Conservation (phyloP, 768 basidiomycete species). For the Sarcodon aspratus region DNA sequence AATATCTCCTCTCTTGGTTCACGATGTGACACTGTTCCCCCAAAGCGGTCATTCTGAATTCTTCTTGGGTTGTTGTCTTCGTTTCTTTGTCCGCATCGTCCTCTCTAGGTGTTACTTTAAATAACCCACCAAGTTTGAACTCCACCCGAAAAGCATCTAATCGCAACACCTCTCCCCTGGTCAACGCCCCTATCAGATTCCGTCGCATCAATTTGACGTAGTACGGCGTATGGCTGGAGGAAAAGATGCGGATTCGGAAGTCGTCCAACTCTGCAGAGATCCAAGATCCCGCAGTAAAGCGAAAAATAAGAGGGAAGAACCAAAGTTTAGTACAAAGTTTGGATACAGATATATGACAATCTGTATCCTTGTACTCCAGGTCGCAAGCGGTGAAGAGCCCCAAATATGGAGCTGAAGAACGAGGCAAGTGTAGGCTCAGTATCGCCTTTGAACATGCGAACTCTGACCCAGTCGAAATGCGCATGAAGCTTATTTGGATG, state of each 20-base stretch:
- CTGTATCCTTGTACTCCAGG: too few relatives aligned
- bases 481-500: too few relatives aligned
- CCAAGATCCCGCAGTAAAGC: too few relatives aligned
- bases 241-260: constrained; percentile 22
- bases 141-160: constrained; percentile 26
- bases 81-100: neutral
- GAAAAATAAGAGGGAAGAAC: too few relatives aligned
- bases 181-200: constrained; percentile 25
- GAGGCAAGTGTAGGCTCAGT: too few relatives aligned
- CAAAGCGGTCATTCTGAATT: constrained; percentile 19
- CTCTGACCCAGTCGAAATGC: too few relatives aligned
- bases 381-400: too few relatives aligned
- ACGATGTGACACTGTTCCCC: constrained; percentile 25
- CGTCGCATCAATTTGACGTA: constrained; percentile 25
- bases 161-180: constrained; percentile 28
- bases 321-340: too few relatives aligned
- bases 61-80: constrained; percentile 12
- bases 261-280: constrained; percentile 22
- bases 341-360: too few relatives aligned
- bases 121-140: constrained; percentile 17
- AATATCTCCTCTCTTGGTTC: constrained; percentile 23
- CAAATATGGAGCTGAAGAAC: too few relatives aligned
- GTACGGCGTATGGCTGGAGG: constrained; percentile 23
- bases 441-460: too few relatives aligned
- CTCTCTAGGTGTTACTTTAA: constrained; percentile 2